These are phyloP conservation scores for Diutina neorugosa DNA, from an alignment of 1,139 yeast genomes.

Conservation along the genomic window DNA sequence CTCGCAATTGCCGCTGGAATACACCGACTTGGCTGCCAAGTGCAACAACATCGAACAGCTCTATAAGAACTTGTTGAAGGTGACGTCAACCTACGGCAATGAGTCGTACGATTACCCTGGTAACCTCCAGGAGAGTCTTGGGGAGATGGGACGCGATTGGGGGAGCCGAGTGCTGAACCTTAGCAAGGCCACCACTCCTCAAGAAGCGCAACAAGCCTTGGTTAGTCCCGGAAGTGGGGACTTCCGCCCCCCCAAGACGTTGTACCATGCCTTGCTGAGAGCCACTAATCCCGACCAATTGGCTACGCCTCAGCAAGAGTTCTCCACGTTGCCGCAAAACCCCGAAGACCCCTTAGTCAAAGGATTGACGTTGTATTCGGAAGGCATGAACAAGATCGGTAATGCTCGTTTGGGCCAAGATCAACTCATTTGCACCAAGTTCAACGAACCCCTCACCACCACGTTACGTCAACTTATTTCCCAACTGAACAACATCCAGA, in stretches of 20 bases:
- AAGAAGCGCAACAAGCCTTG: slow-evolving; percentile 74
- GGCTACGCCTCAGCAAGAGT: slow-evolving; percentile 6
- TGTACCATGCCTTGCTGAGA: slow-evolving; percentile 73
- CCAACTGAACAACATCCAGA: slow-evolving; percentile 62
- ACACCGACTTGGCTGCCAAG: slow-evolving; percentile 59
- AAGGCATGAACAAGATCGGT: slow-evolving; percentile 51
- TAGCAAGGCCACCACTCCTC: slow-evolving; percentile 65
- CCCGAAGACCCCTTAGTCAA: slow-evolving; percentile 25
- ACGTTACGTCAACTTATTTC: slow-evolving; percentile 53
- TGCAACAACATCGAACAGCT: slow-evolving; percentile 66
- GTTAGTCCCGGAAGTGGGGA: slow-evolving; percentile 42
- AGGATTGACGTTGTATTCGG: slow-evolving; percentile 32
- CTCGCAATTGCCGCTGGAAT: slow-evolving; percentile 78
- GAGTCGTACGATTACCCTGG: slow-evolving; percentile 86
- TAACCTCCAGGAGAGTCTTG: slow-evolving; percentile 59
- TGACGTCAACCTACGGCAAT: slow-evolving; percentile 58
- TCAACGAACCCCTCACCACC: slow-evolving; percentile 56
- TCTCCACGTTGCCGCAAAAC: slow-evolving; percentile 36
- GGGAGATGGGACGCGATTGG: slow-evolving; percentile 60
- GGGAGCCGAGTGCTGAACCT: slow-evolving; percentile 56
- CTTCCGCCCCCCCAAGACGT: slow-evolving; percentile 62
- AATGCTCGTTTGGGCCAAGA: slow-evolving; percentile 82
- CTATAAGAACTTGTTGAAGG: slow-evolving; percentile 60
- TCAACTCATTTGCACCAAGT: slow-evolving; percentile 53
- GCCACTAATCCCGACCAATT: slow-evolving; percentile 47